Percentiles rank a stretch among this genome's conserved stretches.
phyloP scores from a whole-genome alignment of 768 basidiomycete genomes.

The Saitozyma sp. region DNA sequence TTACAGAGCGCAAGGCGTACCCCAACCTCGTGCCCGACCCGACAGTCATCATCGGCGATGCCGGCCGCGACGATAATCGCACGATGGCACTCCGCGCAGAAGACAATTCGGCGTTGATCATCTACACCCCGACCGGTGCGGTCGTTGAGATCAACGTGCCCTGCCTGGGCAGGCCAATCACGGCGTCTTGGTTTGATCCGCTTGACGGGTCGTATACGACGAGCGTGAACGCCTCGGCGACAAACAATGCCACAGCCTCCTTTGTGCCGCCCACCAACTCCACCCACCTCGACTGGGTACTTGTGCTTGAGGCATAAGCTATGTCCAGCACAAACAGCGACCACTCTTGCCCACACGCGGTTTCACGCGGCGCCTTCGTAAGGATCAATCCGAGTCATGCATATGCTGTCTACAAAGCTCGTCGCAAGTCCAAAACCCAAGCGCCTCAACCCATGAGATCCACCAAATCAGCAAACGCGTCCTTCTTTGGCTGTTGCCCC shows the following conservation, averaged over 20 bases:
- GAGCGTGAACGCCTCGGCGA: not conserved
- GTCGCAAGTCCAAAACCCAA: too few relatives aligned
- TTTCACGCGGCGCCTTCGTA: too few relatives aligned
- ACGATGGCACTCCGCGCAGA: not conserved
- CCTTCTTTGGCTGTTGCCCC: constrained; percentile 43
- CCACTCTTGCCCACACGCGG: too few relatives aligned
- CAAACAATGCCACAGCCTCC: too few relatives aligned
- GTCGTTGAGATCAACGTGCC: not conserved
- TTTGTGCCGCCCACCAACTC: not conserved
- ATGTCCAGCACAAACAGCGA: not conserved
- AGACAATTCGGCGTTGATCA: not conserved
- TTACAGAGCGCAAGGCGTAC: too few relatives aligned
- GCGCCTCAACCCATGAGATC: constrained; percentile 40
- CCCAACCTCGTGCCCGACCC: too few relatives aligned
- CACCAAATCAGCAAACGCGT: constrained; percentile 54
- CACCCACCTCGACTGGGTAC: not conserved
- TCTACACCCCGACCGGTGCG: not conserved
- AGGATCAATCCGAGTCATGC: too few relatives aligned
- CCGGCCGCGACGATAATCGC: not conserved
- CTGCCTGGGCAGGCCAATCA: not conserved
- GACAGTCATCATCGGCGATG: too few relatives aligned
- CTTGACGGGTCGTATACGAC: not conserved
- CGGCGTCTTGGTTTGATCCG: not conserved
- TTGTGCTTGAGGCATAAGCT: not conserved
- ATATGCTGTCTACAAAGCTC: too few relatives aligned